These are phyloP conservation scores for Chamaenerion angustifolium DNA, from an alignment of 345 rosid genomes.

Conservation along the genomic window DNA sequence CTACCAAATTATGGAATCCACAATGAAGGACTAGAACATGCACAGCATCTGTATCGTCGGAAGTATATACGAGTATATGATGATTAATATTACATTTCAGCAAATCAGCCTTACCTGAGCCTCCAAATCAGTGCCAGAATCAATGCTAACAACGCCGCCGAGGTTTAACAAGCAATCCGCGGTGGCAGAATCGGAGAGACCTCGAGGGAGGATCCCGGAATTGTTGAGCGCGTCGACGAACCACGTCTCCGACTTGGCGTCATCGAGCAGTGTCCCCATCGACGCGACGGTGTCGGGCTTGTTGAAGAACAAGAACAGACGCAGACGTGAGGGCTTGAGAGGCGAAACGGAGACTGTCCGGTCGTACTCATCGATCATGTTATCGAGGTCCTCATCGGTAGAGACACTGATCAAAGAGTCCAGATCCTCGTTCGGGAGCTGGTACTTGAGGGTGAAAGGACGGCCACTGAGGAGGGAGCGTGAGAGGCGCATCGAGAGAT, in stretches of 20 bases:
- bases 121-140: constrained; percentile 10
- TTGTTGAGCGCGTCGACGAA: constrained; percentile 74
- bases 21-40: no score
- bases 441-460: constrained; percentile 63
- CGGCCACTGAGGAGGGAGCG: constrained; percentile 49
- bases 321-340: constrained; percentile 30
- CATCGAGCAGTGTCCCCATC: constrained; percentile 54
- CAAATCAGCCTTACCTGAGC: constrained; percentile 16
- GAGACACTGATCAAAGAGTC: constrained; percentile 69
- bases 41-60: no score
- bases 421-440: constrained; percentile 77
- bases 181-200: constrained; percentile 51
- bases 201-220: constrained; percentile 45
- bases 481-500: constrained; percentile 44
- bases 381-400: constrained; percentile 76
- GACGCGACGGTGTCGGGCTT: constrained; percentile 64
- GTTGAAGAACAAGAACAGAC: constrained; percentile 51
- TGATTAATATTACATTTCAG: no score
- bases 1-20: constrained; percentile 9
- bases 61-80: no score
- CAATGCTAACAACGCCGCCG: constrained; percentile 1
- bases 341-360: constrained; percentile 28
- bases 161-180: constrained; percentile 41
- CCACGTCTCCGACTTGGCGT: constrained; percentile 69
- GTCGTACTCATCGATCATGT: constrained; percentile 72